These are phyloP conservation scores for Strobilomyces dryophilus DNA, from an alignment of 768 basidiomycete species.

Conservation along the genomic window DNA sequence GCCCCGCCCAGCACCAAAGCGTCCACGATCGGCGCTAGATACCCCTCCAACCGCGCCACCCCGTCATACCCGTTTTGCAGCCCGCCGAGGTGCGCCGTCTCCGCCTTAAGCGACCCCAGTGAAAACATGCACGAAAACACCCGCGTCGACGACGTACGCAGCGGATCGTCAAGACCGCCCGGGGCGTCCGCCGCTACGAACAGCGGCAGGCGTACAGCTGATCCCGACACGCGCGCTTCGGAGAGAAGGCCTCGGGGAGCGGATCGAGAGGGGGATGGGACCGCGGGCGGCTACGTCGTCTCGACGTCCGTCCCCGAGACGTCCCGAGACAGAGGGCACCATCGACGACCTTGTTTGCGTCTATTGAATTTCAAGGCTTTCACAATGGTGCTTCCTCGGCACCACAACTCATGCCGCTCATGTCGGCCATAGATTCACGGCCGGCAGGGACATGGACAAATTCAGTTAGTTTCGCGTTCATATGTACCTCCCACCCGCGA, in stretches of 20 bases:
- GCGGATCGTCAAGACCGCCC: conserved; percentile 36
- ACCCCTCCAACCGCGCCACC: conserved; percentile 38
- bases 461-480: too few species aligned
- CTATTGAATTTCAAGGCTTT: conserved; percentile 10
- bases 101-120: conserved; percentile 45
- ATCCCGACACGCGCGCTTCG: conserved; percentile 35
- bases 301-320: conserved; percentile 40
- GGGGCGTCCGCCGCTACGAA: conserved; percentile 63
- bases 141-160: conserved; percentile 41
- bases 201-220: conserved; percentile 44
- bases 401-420: too few species aligned
- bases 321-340: conserved; percentile 56
- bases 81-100: conserved; percentile 29
- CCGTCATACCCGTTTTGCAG: conserved; percentile 48
- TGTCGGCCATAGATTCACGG: too few species aligned
- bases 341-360: conserved; percentile 33
- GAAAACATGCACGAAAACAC: conserved; percentile 66
- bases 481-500: too few species aligned
- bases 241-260: conserved; percentile 15
- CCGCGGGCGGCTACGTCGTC: conserved; percentile 24
- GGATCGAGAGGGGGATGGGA: conserved; percentile 27
- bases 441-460: too few species aligned
- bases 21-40: conserved; percentile 63
- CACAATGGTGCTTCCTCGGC: too few species aligned
- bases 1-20: conserved; percentile 64